Percentiles rank a stretch among this genome's conserved stretches.
These are phyloP conservation scores for Alternaria angustiovoidea DNA, from an alignment of 2,329 filamentous ascomycete genomes.

Conservation along the genomic window DNA sequence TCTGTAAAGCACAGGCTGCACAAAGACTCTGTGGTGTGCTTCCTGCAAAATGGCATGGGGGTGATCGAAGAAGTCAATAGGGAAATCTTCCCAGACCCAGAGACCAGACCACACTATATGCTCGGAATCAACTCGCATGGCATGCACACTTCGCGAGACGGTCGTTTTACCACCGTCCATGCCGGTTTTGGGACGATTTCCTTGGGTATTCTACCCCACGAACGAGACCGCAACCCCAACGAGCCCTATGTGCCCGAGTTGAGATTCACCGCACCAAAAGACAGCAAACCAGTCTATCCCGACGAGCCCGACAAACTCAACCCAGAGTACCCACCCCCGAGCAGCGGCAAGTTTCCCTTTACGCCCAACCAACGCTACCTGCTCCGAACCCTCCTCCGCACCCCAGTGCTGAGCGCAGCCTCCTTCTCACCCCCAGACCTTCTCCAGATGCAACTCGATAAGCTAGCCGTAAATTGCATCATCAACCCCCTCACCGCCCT, in stretches of 20 bases:
- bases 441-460: conserved; percentile 78
- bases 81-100: conserved; percentile 72
- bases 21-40: conserved; percentile 73
- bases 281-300: conserved; percentile 10
- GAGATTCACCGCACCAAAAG: conserved; percentile 21
- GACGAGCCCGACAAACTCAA: conserved; percentile 24
- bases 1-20: conserved; percentile 73
- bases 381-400: conserved; percentile 68
- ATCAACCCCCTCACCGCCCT: conserved; percentile 84
- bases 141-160: conserved; percentile 54
- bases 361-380: conserved; percentile 65
- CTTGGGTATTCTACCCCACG: conserved; percentile 61
- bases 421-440: conserved; percentile 68
- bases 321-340: conserved; percentile 23
- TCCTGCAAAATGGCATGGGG: conserved; percentile 85
- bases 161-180: conserved; percentile 64
- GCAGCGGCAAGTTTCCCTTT: conserved; percentile 38
- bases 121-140: conserved; percentile 72
- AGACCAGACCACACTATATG: conserved; percentile 76
- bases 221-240: conserved; percentile 35
- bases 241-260: conserved; percentile 35
- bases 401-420: conserved; percentile 68
- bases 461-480: conserved; percentile 76
- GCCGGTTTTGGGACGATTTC: conserved; percentile 67
- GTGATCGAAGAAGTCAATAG: conserved; percentile 79